Evolutionary conservation across 441 rosid genomes (phyloP), one percentile per base, ranked within the genome.

Genomic region (Brassica balearica): DNA sequence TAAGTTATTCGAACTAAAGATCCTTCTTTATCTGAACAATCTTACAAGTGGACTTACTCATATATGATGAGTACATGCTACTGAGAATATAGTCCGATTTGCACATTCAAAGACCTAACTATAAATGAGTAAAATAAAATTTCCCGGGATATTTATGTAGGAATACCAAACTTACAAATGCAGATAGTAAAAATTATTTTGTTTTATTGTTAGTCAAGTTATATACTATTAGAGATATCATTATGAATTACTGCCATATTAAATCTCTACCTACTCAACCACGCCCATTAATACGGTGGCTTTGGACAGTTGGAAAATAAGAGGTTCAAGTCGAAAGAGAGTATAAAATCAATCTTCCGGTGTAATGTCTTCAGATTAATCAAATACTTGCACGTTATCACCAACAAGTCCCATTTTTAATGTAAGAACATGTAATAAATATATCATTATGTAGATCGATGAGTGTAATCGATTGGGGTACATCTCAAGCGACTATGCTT

Each of bases 251-350:
- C 11, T 72, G 65, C 43, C 69, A 29, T 72, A 78, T 59, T 61
- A 79, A 79, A 62, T 51, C 11, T 63, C 10, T 20, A 74, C 82
- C 82, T 74, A 79, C 82, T 55, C 78, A 74, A 51, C 61, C 8
- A 55, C 67, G 22, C 82, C 17, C 75, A 74, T 79, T 63, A 79
- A 79, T 63, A 14, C 1, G 71, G 36, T 38, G 61, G 75, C 75
- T 63, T 62, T 55, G 62, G 71, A 55, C 78, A 74, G 82, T 68
- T 79, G 82, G 76, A 63, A 9, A 38, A 68, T 12, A 36, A 53
- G 71, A 62, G 74, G 74, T 72, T 78, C 34, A 48, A 34, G 64
- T 62, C 36, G 14, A 48, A 59, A 46, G 58, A 27, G n/a, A 58
- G 62, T n/a, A 17, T 43, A 41, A 27, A 5, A 77, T 19, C 74